Percentiles rank a stretch among this genome's conserved stretches.
phyloP scores from a whole-genome alignment of 768 basidiomycete genomes.

The Rhodotorula diobovata region DNA sequence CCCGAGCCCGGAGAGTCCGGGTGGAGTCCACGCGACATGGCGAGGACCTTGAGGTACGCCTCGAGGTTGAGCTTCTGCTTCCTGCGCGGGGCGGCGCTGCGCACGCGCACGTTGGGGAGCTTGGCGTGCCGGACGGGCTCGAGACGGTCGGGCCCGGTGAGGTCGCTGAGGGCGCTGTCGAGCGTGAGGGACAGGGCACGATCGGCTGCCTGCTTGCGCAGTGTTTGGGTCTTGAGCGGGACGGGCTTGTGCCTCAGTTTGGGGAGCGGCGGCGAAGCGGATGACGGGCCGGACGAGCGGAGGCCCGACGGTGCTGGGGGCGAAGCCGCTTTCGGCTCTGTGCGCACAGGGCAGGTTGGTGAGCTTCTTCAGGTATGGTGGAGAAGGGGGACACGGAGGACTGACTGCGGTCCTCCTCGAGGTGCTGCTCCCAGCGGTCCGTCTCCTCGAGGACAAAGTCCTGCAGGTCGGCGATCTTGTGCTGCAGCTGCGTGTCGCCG shows the following conservation, averaged over 20 bases:
- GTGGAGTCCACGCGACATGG: background rate
- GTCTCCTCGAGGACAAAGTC: background rate
- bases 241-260: background rate
- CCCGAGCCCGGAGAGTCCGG: background rate
- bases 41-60: background rate
- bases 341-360: background rate
- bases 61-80: conserved; percentile 28
- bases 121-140: background rate
- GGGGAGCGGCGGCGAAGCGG: background rate
- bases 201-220: conserved; percentile 18
- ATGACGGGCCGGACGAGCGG: conserved; percentile 5
- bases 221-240: conserved; percentile 25
- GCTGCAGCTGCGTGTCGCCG: conserved; percentile 1
- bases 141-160: background rate
- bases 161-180: background rate
- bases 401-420: conserved; percentile 6
- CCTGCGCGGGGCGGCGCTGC: conserved; percentile 6
- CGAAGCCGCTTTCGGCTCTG: background rate
- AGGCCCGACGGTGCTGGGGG: background rate
- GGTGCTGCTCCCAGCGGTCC: background rate
- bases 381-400: background rate
- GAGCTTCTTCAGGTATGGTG: background rate
- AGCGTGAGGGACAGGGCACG: background rate
- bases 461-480: conserved; percentile 14
- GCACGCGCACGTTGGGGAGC: background rate